phyloP scores from a whole-genome alignment of 306 rosid genomes.

The Dalbergia oliveri region DNA sequence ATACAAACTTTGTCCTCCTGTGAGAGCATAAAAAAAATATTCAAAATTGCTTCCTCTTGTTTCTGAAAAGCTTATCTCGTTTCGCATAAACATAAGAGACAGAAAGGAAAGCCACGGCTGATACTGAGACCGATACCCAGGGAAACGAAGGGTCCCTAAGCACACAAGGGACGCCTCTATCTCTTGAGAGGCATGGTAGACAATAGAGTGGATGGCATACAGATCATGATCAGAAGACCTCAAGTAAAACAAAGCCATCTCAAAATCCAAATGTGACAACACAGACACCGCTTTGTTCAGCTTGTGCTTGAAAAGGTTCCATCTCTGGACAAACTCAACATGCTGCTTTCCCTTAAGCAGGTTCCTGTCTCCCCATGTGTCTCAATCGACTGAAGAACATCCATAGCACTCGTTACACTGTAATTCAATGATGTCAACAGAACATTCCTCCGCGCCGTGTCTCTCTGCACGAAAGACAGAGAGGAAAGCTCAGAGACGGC shows the following conservation, averaged over 20 bases:
- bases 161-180: conserved; percentile 91
- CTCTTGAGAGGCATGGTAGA: conserved; percentile 81
- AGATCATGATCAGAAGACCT: conserved; percentile 94
- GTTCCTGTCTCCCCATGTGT: conserved; percentile 88
- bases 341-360: conserved; percentile 78
- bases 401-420: conserved; percentile 71
- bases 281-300: conserved; percentile 90
- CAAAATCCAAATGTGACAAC: conserved; percentile 84
- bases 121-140: conserved; percentile 66
- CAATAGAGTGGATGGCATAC: conserved; percentile 81
- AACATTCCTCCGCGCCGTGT: conserved; percentile 88
- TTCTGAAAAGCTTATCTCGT: conserved; percentile 76
- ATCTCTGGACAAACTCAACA: conserved; percentile 78
- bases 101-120: conserved; percentile 60
- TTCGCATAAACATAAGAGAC: conserved; percentile 72
- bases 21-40: conserved; percentile 39
- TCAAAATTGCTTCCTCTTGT: conserved; percentile 96
- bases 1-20: conserved; percentile 60
- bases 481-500: conserved; percentile 78
- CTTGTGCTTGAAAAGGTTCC: conserved; percentile 90
- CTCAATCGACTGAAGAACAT: conserved; percentile 73
- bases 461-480: conserved; percentile 91
- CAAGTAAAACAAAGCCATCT: conserved; percentile 81
- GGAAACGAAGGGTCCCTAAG: conserved; percentile 92
- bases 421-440: conserved; percentile 81